Conservation (phyloP, 2,329 filamentous ascomycete genomes). For the Pseudogymnoascus pannorum region DNA sequence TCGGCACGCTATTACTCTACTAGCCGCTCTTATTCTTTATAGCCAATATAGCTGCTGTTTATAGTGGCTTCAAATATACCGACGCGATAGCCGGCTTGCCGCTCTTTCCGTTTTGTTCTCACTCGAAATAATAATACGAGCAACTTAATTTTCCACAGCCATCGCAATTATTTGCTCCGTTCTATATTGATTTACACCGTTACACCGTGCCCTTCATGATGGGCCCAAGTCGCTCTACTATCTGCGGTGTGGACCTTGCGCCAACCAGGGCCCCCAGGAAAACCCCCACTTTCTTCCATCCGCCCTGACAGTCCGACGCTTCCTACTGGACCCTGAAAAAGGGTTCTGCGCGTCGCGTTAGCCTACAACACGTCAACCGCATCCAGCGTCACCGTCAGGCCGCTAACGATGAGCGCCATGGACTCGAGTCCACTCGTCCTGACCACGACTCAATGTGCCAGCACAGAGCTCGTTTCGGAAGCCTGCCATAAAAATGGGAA, state of each 20-base stretch:
- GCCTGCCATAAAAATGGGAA: background rate
- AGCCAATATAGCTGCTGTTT: background rate
- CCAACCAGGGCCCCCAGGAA: background rate
- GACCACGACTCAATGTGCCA: background rate
- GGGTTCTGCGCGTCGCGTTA: conserved; percentile 7
- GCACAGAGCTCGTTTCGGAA: background rate
- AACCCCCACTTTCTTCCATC: background rate
- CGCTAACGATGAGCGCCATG: background rate
- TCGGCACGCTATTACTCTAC: background rate
- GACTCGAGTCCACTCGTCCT: background rate
- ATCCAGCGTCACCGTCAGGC: conserved; percentile 3
- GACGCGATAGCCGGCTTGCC: background rate
- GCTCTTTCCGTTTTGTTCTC: background rate
- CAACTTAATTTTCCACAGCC: background rate
- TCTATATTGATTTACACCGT: background rate
- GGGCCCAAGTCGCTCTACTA: background rate
- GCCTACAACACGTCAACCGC: background rate
- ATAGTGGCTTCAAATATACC: background rate
- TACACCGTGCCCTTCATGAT: background rate
- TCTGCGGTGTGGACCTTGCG: background rate
- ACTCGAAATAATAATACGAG: background rate
- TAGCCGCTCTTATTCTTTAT: background rate
- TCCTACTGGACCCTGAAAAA: conserved; percentile 6
- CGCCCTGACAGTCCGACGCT: background rate
- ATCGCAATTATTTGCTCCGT: background rate